Conservation (phyloP, 768 basidiomycete species). For the Kwoniella bestiolae region DNA sequence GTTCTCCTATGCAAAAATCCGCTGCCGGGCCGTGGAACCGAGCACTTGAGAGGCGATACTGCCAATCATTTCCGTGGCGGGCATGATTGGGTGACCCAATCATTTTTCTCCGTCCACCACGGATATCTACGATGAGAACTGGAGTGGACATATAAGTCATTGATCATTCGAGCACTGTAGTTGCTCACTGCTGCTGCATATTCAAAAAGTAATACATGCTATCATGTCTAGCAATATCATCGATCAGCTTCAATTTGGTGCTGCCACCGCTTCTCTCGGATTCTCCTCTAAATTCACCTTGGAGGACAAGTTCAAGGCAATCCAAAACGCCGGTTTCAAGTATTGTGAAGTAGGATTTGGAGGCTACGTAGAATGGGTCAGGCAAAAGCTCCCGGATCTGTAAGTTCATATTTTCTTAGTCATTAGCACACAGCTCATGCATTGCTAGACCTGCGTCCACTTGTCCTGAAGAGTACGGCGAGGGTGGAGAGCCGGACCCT, state of each 20-base stretch:
- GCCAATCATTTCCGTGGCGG: no score
- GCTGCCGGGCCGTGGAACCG: no score
- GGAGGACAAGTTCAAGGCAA: conserved; percentile 13
- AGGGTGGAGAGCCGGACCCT: conserved; percentile 31
- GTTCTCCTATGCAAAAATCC: no score
- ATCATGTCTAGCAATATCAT: not conserved
- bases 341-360: conserved; percentile 15
- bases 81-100: no score
- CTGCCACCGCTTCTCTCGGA: not conserved
- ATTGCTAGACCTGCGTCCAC: conserved; percentile 16
- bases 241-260: not conserved
- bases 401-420: not conserved
- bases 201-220: not conserved
- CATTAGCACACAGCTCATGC: no score
- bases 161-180: not conserved
- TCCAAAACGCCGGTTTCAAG: conserved; percentile 18
- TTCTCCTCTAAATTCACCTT: not conserved
- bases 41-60: no score
- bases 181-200: no score
- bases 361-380: conserved; percentile 17
- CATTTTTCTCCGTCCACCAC: no score
- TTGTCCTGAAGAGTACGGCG: conserved; percentile 14
- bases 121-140: no score
- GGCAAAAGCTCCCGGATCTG: conserved; percentile 2
- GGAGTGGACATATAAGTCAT: not conserved